A percentile compares a stretch with the other conserved stretches of the same genome.
Evolutionary conservation across 192 early-diverging fungal genomes (phyloP).

Genomic region (Obelidium mucronatum): DNA sequence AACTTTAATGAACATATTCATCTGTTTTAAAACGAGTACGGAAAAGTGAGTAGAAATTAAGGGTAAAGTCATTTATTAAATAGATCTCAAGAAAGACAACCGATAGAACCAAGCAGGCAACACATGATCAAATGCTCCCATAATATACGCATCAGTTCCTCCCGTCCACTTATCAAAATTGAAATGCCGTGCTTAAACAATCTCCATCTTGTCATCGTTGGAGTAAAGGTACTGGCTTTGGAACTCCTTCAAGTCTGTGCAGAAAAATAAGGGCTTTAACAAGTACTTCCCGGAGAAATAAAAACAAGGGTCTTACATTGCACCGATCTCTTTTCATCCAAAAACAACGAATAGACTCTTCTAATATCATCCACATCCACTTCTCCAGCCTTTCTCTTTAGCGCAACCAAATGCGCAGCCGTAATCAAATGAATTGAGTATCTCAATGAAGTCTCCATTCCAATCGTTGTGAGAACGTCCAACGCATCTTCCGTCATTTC

Average conservation of each 20-base stretch:
- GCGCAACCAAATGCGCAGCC: constrained; percentile 87
- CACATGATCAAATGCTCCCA: background rate
- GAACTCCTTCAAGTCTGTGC: constrained; percentile 86
- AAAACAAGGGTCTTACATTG: constrained; percentile 81
- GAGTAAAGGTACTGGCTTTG: constrained; percentile 96
- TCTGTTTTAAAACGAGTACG: too few relatives aligned
- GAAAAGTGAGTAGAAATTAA: too few relatives aligned
- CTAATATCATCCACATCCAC: constrained; percentile 96
- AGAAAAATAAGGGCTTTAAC: background rate
- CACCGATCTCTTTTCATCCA: constrained; percentile 96
- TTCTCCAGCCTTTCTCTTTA: constrained; percentile 86
- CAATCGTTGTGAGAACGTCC: constrained; percentile 91
- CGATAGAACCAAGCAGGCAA: background rate
- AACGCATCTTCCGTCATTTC: constrained; percentile 96
- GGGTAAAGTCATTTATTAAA: background rate
- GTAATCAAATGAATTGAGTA: constrained; percentile 98
- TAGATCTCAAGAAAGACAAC: background rate
- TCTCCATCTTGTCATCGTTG: constrained; percentile 33
- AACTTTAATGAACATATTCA: too few relatives aligned
- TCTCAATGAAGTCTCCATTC: constrained; percentile 90
- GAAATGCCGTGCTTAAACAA: too few relatives aligned
- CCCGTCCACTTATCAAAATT: too few relatives aligned
- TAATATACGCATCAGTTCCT: too few relatives aligned
- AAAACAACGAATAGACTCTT: constrained; percentile 92
- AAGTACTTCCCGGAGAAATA: too few relatives aligned